Base-by-base conservation (phyloP, 2,329 filamentous ascomycete genomes). In the Mycosphaerella sp. region DNA sequence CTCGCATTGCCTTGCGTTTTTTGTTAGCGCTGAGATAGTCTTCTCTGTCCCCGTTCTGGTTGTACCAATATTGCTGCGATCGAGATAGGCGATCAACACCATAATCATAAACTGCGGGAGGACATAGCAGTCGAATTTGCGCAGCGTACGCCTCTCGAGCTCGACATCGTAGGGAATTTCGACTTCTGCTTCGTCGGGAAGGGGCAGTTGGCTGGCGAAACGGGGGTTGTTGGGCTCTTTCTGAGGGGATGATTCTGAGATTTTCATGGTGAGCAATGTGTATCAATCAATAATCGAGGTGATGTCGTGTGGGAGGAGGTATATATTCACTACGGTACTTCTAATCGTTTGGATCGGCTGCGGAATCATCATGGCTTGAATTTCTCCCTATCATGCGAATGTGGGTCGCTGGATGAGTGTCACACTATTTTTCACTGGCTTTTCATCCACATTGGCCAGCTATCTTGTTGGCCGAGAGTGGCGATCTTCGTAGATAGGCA, bases 11-110 rank as follows among this genome's bases (percentile, higher is more conserved):
- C 39, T 41, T 41, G 39, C 39, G 17, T 41, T 16, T 5, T 12
- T 41, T 21, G n/a, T 7, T 41, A 21, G 6, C 13, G 1, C 17
- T 2, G 6, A 16, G 12, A 8, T 3, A 44, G 16, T 21, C n/a
- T n/a, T n/a, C n/a, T n/a, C n/a, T n/a, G n/a, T n/a, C n/a, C n/a
- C n/a, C n/a, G n/a, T 5, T 57, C 66, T 17, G 14, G 16, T 3
- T 41, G 3, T 41, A 41, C 39, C 68, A 28, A 49, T 49, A 25
- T 58, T 58, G 10, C 49, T 54, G n/a, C 57, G 43, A 25, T 59
- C 57, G 9, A 58, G 55, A 25, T 58, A 56, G 3, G 55, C 53
- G 10, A 59, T 41, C 0, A 59, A 47, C 1, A 58, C 41, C 10
- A 56, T 49, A 27, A 60, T 25, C 17, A 53, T 50, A 9, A 60